Evolutionary conservation across 805 yeast species (phyloP).

Genomic region (Nakazawaea anatomiae): DNA sequence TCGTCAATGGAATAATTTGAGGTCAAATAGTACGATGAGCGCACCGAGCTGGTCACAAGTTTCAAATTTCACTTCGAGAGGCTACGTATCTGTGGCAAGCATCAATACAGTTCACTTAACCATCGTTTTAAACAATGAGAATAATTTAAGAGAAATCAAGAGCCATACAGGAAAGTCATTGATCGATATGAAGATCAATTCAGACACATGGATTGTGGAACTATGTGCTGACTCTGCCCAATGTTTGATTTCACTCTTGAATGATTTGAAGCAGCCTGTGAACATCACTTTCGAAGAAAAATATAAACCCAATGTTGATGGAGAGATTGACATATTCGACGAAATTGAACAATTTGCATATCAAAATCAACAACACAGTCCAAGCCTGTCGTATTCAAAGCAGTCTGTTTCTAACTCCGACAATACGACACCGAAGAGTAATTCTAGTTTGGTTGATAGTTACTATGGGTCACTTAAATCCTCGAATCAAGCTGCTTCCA

Average conservation of each 20-base stretch:
- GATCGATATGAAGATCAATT: conserved; percentile 38
- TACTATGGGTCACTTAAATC: conserved; percentile 6
- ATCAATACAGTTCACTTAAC: conserved; percentile 34
- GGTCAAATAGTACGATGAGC: conserved; percentile 9
- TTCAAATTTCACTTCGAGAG: conserved; percentile 35
- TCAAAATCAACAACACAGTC: conserved; percentile 1
- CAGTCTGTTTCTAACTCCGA: conserved; percentile 7
- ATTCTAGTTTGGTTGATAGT: conserved; percentile 10
- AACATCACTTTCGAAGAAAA: conserved; percentile 54
- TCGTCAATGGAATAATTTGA: conserved; percentile 17
- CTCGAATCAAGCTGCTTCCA: background rate
- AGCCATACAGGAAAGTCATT: conserved; percentile 21
- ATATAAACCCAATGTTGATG: conserved; percentile 34
- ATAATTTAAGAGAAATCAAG: conserved; percentile 9
- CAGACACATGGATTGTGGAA: conserved; percentile 44
- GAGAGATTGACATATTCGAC: conserved; percentile 33
- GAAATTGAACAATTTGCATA: conserved; percentile 33
- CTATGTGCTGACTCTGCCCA: conserved; percentile 84
- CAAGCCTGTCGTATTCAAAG: conserved; percentile 8
- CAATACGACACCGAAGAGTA: conserved; percentile 1
- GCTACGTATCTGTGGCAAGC: conserved; percentile 49
- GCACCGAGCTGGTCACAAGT: conserved; percentile 33
- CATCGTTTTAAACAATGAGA: conserved; percentile 10
- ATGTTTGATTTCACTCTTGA: conserved; percentile 58
- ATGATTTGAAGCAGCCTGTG: conserved; percentile 68